These are phyloP conservation scores for Acacia pycnantha DNA, from an alignment of 331 rosid genomes.

Conservation along the genomic window DNA sequence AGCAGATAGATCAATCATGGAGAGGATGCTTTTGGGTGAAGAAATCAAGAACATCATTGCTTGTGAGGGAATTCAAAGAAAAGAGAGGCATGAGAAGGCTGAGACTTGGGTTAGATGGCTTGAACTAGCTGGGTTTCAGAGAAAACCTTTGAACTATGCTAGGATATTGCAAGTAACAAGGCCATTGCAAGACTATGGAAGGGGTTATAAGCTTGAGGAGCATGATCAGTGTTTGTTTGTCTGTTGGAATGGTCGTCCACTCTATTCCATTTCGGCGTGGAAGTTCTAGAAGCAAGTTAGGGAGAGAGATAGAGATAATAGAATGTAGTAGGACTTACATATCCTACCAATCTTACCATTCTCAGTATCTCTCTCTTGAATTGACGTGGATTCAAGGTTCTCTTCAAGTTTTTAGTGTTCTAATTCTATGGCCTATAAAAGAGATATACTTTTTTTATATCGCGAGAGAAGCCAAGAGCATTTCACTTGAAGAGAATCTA, in stretches of 20 bases:
- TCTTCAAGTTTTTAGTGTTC: background rate
- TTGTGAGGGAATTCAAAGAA: conserved; percentile 81
- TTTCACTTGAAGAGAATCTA: background rate
- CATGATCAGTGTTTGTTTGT: conserved; percentile 53
- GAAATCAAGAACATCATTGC: conserved; percentile 84
- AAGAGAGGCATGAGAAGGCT: conserved; percentile 78
- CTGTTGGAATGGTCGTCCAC: conserved; percentile 69
- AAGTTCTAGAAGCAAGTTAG: background rate
- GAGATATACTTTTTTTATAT: background rate
- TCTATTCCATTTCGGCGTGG: conserved; percentile 78
- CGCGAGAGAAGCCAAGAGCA: background rate
- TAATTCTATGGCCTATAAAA: too few relatives aligned
- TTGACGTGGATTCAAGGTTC: background rate
- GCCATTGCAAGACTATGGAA: conserved; percentile 52
- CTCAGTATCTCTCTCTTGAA: background rate
- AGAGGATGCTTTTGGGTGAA: conserved; percentile 78
- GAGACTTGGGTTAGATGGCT: conserved; percentile 77
- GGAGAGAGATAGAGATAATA: background rate
- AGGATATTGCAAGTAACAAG: conserved; percentile 56
- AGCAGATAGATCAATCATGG: conserved; percentile 60
- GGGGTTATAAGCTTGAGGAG: conserved; percentile 58
- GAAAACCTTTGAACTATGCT: conserved; percentile 50
- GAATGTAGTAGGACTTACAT: background rate
- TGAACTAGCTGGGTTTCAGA: conserved; percentile 65
- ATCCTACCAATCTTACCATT: background rate